Percentiles rank a stretch among this genome's conserved stretches.
phyloP scores from a whole-genome alignment of 352 stramenopile genomes.

The Phytophthora aleatoria region DNA sequence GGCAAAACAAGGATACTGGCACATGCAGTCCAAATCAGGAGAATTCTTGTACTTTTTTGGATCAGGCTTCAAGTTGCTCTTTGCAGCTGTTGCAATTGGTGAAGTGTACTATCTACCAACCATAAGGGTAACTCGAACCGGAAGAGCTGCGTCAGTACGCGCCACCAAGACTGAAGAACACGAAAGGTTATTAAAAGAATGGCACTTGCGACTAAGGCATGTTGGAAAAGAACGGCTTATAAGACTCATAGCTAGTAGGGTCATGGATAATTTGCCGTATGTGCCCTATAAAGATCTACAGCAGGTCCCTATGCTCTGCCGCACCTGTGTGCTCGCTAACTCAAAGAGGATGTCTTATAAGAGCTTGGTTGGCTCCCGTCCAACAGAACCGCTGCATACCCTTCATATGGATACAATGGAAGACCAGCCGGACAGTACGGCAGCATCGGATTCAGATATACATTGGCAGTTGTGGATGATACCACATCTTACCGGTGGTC shows the following conservation, averaged over 20 bases:
- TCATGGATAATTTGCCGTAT: too few relatives aligned
- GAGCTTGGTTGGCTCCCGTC: background rate
- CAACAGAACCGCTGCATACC: background rate
- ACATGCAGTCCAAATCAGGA: too few relatives aligned
- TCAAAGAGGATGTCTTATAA: background rate
- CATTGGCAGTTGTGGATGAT: background rate
- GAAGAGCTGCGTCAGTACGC: too few relatives aligned
- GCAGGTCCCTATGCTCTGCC: too few relatives aligned
- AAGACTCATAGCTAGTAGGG: background rate
- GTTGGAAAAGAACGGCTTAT: background rate
- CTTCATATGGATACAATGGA: background rate
- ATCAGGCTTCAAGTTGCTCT: too few relatives aligned
- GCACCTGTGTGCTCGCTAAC: background rate
- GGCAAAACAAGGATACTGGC: too few relatives aligned
- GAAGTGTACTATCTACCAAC: too few relatives aligned
- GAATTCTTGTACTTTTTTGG: too few relatives aligned
- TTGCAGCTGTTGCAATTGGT: too few relatives aligned
- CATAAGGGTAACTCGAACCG: too few relatives aligned
- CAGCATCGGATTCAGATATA: background rate
- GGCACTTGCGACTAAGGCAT: background rate
- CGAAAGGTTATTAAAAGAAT: background rate
- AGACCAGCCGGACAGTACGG: background rate
- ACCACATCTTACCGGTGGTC: background rate
- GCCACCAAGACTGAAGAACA: too few relatives aligned
- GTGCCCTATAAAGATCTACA: too few relatives aligned